Percentiles rank a stretch among this genome's conserved stretches.
Conservation (phyloP, 2,329 filamentous ascomycete genomes). For the Penicillium hordei region DNA sequence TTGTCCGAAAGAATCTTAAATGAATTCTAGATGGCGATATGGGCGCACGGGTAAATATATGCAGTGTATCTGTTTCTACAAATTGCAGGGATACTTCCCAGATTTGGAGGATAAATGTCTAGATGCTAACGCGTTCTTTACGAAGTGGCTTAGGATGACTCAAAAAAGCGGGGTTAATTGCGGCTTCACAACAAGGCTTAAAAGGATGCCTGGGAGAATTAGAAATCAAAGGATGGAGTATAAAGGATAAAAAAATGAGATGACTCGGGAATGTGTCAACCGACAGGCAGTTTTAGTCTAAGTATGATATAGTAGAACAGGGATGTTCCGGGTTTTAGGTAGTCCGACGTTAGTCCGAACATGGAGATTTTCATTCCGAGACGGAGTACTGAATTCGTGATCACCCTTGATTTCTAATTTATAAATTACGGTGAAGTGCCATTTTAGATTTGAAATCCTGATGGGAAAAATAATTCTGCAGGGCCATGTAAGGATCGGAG, state of each 20-base stretch:
- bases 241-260: background rate
- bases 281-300: background rate
- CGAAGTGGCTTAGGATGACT: conserved; percentile 10
- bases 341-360: conserved; percentile 7
- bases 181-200: background rate
- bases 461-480: background rate
- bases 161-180: background rate
- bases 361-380: conserved; percentile 1
- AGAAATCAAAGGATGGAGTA: background rate
- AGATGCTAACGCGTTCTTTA: background rate
- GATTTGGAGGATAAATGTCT: background rate
- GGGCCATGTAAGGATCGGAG: background rate
- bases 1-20: background rate
- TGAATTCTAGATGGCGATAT: background rate
- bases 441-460: background rate
- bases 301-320: background rate
- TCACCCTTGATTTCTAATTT: background rate
- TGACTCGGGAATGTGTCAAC: background rate
- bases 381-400: no score
- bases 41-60: background rate
- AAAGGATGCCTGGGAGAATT: background rate
- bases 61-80: background rate
- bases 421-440: background rate
- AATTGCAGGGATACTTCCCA: background rate
- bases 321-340: background rate